Percentiles rank a stretch among this genome's conserved stretches.
Conservation (phyloP, 2,329 filamentous ascomycete genomes). For the Aspergillus transmontanensis region DNA sequence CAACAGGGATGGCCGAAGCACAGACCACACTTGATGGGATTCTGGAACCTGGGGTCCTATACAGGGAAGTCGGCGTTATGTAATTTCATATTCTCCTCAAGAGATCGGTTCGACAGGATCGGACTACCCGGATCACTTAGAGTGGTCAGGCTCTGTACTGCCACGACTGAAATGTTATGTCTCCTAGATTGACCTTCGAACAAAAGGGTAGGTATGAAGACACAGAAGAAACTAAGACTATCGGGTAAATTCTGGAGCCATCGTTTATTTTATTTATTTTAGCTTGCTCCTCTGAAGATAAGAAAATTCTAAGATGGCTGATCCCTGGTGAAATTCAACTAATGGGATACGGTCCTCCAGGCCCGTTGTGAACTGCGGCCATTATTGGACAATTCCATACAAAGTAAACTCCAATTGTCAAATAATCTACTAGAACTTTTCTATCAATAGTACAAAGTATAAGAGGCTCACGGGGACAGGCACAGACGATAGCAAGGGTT, state of each 20-base stretch:
- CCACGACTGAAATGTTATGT: not conserved
- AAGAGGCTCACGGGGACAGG: not conserved
- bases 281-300: not conserved
- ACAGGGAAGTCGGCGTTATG: not conserved
- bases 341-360: not conserved
- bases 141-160: not conserved
- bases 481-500: not conserved
- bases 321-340: not conserved
- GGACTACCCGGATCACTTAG: not conserved
- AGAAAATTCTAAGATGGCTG: not conserved
- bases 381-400: not conserved
- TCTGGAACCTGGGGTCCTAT: not conserved
- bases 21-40: not conserved
- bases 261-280: not conserved
- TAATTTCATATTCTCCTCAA: not conserved
- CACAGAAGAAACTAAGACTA: not conserved
- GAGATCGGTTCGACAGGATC: not conserved
- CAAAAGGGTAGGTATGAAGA: not conserved
- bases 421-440: not conserved
- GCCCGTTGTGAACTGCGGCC: not conserved
- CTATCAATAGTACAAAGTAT: conserved; percentile 3
- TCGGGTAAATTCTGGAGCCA: not conserved
- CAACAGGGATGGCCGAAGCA: not conserved
- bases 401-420: not conserved
- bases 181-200: not conserved